These are phyloP conservation scores for Dactylellina parvicollis DNA, from an alignment of 2,329 filamentous ascomycete genomes.

Conservation along the genomic window DNA sequence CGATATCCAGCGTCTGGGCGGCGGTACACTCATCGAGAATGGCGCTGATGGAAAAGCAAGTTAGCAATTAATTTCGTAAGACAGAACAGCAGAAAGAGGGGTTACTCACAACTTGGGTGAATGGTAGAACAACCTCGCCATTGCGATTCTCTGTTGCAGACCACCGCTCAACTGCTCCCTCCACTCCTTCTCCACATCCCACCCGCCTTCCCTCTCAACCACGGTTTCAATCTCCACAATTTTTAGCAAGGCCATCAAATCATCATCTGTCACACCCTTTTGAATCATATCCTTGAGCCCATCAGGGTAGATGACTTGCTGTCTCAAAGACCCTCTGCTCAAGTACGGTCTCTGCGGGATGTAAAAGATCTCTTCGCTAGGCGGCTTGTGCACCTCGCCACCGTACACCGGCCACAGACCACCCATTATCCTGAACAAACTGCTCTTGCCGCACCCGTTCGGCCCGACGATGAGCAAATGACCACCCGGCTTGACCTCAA, in stretches of 20 bases:
- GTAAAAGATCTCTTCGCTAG: conserved; percentile 95
- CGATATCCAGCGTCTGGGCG: conserved; percentile 92
- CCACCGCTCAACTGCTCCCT: conserved; percentile 91
- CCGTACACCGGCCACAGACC: conserved; percentile 98
- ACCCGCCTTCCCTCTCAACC: conserved; percentile 80
- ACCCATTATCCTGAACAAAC: conserved; percentile 92
- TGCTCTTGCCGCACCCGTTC: conserved; percentile 97
- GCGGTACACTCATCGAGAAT: conserved; percentile 98
- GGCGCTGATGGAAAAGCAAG: conserved; percentile 65
- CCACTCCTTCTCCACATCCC: conserved; percentile 97
- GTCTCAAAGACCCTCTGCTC: conserved; percentile 86
- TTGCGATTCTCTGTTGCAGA: conserved; percentile 93
- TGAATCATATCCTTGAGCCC: conserved; percentile 84
- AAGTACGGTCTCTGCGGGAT: conserved; percentile 96
- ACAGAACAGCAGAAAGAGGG: neutral
- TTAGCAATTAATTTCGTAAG: conserved; percentile 15
- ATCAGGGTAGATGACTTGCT: conserved; percentile 97
- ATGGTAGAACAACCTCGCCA: conserved; percentile 72
- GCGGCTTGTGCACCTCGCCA: conserved; percentile 88
- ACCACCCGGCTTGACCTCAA: conserved; percentile 84
- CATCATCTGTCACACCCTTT: conserved; percentile 81
- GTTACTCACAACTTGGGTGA: conserved; percentile 56
- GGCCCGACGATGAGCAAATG: conserved; percentile 95
- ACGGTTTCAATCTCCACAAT: conserved; percentile 85
- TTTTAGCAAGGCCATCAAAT: conserved; percentile 79